These are phyloP conservation scores for Crotalaria pallida DNA, from an alignment of 306 rosid species.

Conservation along the genomic window DNA sequence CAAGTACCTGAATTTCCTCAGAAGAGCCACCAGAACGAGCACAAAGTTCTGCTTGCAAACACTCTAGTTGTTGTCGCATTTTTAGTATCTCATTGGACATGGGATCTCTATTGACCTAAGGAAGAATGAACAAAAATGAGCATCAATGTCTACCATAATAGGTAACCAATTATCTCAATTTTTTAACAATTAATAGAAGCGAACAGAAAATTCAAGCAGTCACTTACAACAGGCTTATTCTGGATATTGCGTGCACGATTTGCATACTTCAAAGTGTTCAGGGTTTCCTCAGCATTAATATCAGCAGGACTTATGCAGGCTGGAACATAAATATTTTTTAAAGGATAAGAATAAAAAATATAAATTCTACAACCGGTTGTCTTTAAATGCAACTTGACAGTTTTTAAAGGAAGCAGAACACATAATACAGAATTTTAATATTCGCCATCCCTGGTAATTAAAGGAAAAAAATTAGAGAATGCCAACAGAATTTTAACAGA, in stretches of 20 bases:
- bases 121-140: conserved; percentile 20
- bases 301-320: conserved; percentile 99
- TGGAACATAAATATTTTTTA: conserved; percentile 22
- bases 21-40: conserved; percentile 83
- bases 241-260: conserved; percentile 95
- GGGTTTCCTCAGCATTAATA: conserved; percentile 96
- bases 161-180: conserved; percentile 13
- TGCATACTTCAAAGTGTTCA: conserved; percentile 92
- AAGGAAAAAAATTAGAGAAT: no score
- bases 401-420: neutral
- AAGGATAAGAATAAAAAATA: conserved; percentile 18
- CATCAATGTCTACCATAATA: conserved; percentile 6
- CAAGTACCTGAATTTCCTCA: conserved; percentile 78
- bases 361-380: neutral
- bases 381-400: conserved; percentile 1
- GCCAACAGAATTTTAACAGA: no score
- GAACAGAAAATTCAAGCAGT: conserved; percentile 7
- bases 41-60: conserved; percentile 93
- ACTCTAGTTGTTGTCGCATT: conserved; percentile 93
- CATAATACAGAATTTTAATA: neutral
- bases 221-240: conserved; percentile 88
- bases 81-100: conserved; percentile 89
- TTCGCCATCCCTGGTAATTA: neutral
- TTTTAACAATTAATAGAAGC: conserved; percentile 3
- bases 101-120: conserved; percentile 92